These are phyloP conservation scores for Huiozyma sinensis DNA, from an alignment of 805 yeast species.

Conservation along the genomic window DNA sequence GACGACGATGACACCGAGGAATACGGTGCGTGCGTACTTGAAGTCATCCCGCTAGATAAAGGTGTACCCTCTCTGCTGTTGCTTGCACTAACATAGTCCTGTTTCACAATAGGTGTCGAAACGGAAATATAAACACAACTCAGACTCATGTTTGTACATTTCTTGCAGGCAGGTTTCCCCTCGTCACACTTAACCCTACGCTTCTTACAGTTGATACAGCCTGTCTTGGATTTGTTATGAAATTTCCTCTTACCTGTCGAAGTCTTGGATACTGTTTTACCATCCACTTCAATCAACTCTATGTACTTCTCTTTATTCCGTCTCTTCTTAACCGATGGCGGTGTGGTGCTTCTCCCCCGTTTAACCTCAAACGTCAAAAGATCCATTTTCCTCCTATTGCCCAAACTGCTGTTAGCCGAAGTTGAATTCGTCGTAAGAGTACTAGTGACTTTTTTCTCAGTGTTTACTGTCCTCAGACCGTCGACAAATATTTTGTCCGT, in stretches of 20 bases:
- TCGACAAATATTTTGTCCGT: too few relatives aligned
- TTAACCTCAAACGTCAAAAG: background rate
- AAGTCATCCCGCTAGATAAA: too few relatives aligned
- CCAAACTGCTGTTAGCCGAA: too few relatives aligned
- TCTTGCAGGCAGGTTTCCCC: conserved; percentile 62
- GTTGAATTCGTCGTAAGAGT: too few relatives aligned
- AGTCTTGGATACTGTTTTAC: conserved; percentile 31
- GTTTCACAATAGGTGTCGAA: too few relatives aligned
- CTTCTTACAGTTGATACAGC: conserved; percentile 81
- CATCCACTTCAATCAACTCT: conserved; percentile 31
- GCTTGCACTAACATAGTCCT: too few relatives aligned
- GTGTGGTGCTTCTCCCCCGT: background rate
- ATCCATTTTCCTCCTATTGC: background rate
- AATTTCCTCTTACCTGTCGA: conserved; percentile 72
- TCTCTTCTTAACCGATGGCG: background rate
- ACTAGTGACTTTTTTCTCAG: too few relatives aligned
- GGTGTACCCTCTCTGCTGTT: too few relatives aligned
- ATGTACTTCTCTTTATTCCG: conserved; percentile 18
- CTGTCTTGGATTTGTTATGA: conserved; percentile 80
- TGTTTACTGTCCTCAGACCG: too few relatives aligned
- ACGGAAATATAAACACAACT: conserved; percentile 52
- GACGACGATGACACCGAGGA: too few relatives aligned
- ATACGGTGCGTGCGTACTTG: too few relatives aligned
- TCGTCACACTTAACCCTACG: conserved; percentile 94
- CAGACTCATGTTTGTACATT: conserved; percentile 70